Evolutionary conservation across 2,329 filamentous ascomycete species (phyloP).

Genomic region (Atkinsonella hypoxylon): DNA sequence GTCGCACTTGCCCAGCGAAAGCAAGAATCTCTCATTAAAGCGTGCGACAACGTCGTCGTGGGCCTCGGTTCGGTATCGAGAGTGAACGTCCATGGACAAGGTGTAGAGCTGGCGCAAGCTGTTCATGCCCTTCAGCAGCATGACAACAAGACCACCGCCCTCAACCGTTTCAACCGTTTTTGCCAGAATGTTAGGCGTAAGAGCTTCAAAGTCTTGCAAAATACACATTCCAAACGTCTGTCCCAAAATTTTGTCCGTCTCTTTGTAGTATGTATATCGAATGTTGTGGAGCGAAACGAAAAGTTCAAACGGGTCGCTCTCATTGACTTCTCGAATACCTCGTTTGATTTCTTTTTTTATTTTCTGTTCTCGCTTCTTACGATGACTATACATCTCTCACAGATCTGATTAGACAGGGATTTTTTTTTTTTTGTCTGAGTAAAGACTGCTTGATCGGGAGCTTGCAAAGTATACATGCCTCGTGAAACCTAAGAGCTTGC

Average conservation of each 20-base stretch:
- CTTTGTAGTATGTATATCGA: constrained; percentile 98
- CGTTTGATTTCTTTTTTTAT: constrained; percentile 98
- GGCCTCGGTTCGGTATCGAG: constrained; percentile 89
- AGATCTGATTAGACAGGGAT: not conserved
- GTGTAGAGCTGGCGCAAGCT: constrained; percentile 96
- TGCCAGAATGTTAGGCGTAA: constrained; percentile 93
- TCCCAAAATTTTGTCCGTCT: constrained; percentile 96
- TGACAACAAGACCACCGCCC: constrained; percentile 80
- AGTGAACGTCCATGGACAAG: constrained; percentile 94
- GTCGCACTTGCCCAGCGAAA: constrained; percentile 90
- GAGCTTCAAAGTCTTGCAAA: constrained; percentile 91
- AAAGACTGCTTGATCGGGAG: not conserved
- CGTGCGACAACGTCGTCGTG: constrained; percentile 88
- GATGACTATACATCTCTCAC: constrained; percentile 45
- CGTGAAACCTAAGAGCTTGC: constrained; percentile 87
- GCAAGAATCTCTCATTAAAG: constrained; percentile 95
- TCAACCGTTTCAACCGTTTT: constrained; percentile 96
- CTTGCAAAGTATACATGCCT: constrained; percentile 30
- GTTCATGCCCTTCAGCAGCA: constrained; percentile 91
- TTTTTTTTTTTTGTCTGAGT: not conserved
- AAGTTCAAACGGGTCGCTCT: constrained; percentile 90
- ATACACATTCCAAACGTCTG: constrained; percentile 99
- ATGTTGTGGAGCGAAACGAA: constrained; percentile 96
- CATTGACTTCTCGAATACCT: constrained; percentile 82
- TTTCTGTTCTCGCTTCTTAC: constrained; percentile 95